phyloP scores from a whole-genome alignment of 176 grass and related monocot species.

The Puccinellia tenuiflora region DNA sequence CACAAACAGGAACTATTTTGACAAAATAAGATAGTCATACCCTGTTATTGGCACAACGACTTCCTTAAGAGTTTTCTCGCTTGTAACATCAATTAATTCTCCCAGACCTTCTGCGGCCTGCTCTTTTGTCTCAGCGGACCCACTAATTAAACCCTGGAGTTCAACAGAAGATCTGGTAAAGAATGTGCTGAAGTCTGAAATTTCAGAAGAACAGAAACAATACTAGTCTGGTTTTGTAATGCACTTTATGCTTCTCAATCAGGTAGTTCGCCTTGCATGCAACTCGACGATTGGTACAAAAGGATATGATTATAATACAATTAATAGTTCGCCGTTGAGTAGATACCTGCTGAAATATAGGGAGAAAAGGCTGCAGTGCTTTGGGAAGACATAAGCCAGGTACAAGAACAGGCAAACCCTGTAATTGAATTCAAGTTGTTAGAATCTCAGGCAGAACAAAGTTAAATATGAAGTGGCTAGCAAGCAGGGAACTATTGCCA shows the following conservation, averaged over 20 bases:
- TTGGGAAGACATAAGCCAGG: slow-evolving; percentile 92
- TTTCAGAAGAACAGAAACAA: background rate
- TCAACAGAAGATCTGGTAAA: slow-evolving; percentile 24
- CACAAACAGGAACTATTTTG: slow-evolving; percentile 1
- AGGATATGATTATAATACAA: slow-evolving; percentile 17
- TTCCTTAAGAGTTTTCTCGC: slow-evolving; percentile 86
- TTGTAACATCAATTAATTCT: slow-evolving; percentile 92
- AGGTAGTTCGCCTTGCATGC: background rate
- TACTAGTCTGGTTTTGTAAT: slow-evolving; percentile 7
- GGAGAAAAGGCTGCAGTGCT: slow-evolving; percentile 88
- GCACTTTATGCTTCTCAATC: background rate
- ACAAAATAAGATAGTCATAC: slow-evolving; percentile 43
- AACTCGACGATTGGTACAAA: background rate
- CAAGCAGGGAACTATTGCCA: background rate
- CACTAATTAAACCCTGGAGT: slow-evolving; percentile 89
- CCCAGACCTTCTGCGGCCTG: slow-evolving; percentile 90
- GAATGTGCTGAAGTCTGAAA: slow-evolving; percentile 14
- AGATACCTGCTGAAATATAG: slow-evolving; percentile 88
- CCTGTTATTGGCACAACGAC: slow-evolving; percentile 94
- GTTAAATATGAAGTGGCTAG: background rate
- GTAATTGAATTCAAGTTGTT: slow-evolving; percentile 39
- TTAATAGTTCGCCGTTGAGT: slow-evolving; percentile 1
- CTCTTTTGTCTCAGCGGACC: slow-evolving; percentile 82
- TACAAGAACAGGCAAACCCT: slow-evolving; percentile 83
- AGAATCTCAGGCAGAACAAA: slow-evolving; percentile 12